Conservation (phyloP, 2,329 filamentous ascomycete species). For the Coniella lustricola region DNA sequence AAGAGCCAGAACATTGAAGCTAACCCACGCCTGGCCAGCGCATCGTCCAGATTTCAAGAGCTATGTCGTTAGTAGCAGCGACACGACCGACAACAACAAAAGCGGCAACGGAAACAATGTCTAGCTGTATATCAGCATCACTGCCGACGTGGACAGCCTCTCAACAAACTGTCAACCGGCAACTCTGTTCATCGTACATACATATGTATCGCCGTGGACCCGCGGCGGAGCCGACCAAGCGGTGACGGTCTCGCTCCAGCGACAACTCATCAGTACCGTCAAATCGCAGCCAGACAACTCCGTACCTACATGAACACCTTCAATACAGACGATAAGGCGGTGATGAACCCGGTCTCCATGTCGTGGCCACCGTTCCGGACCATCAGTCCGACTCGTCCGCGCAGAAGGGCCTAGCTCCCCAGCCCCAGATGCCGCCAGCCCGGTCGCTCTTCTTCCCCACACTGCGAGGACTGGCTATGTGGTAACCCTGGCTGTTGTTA, state of each 20-base stretch:
- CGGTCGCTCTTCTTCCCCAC: not conserved
- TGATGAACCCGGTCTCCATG: constrained; percentile 7
- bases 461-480: too few species aligned
- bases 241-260: not conserved
- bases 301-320: not conserved
- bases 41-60: too few species aligned
- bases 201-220: not conserved
- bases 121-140: not conserved
- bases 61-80: not conserved
- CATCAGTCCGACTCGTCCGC: constrained; percentile 4
- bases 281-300: not conserved
- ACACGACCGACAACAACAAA: not conserved
- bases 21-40: too few species aligned
- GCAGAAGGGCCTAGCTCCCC: constrained; percentile 2
- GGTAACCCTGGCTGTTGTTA: not conserved
- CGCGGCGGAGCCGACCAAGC: constrained; percentile 8
- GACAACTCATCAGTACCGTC: constrained; percentile 1
- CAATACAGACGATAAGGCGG: constrained; percentile 2
- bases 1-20: too few species aligned
- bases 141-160: not conserved
- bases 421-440: constrained; percentile 7
- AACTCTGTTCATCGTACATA: not conserved
- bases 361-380: constrained; percentile 3
- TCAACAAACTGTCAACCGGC: not conserved
- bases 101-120: not conserved